Conservation (phyloP, 2,329 filamentous ascomycete species). For the Ambrosiella beaveri region DNA sequence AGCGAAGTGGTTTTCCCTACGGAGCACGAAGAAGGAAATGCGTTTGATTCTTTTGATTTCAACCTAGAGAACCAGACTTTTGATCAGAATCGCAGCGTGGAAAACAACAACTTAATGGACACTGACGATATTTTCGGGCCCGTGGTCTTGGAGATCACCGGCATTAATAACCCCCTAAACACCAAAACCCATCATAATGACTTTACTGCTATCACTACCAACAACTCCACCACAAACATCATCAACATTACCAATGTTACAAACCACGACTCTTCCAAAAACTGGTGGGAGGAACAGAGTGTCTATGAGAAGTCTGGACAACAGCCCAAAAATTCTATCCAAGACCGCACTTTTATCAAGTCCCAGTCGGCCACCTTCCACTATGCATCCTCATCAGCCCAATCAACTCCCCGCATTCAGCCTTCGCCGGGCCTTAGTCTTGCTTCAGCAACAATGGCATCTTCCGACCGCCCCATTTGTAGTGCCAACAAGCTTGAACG, state of each 20-base stretch:
- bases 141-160: not conserved
- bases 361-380: not conserved
- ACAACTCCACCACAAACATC: not conserved
- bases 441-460: conserved; percentile 14
- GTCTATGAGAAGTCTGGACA: conserved; percentile 4
- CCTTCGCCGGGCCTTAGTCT: conserved; percentile 10
- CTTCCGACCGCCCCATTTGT: conserved; percentile 6
- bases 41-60: not conserved
- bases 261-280: not conserved
- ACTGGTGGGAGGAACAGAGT: conserved; percentile 7
- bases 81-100: too few relatives aligned
- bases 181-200: not conserved
- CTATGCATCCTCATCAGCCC: not conserved
- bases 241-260: not conserved
- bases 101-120: not conserved
- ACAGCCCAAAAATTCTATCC: not conserved
- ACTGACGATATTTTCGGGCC: not conserved
- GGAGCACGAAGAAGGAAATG: not conserved
- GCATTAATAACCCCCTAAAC: not conserved
- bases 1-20: conserved; percentile 9
- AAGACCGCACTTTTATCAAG: not conserved
- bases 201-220: not conserved
- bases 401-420: conserved; percentile 3
- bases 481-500: not conserved
- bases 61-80: not conserved